A percentile compares a stretch with the other conserved stretches of the same genome.
phyloP scores from a whole-genome alignment of 179 eudicot species.

The Beta lomatogona region DNA sequence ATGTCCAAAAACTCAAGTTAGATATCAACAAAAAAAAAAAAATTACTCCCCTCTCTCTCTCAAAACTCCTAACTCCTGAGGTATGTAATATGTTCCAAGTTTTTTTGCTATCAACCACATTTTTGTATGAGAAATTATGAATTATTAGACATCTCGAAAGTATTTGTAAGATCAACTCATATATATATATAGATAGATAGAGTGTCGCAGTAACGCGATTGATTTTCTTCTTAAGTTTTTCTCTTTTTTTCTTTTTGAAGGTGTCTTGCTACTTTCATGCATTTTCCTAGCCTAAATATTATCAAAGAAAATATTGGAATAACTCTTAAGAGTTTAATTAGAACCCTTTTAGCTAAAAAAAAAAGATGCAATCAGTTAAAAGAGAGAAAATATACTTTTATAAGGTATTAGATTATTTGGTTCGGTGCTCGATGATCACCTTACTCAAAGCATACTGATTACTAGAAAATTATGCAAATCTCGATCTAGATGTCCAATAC shows the following conservation, averaged over 20 bases:
- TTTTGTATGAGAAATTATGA: neutral
- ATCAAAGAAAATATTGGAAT: too few species aligned
- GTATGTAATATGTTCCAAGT: neutral
- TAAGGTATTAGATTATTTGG: neutral
- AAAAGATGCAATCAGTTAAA: too few species aligned
- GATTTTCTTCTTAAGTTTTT: too few species aligned
- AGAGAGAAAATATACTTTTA: too few species aligned
- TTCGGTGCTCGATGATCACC: neutral
- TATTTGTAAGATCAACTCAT: too few species aligned
- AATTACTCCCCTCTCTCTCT: neutral
- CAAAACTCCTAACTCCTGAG: neutral
- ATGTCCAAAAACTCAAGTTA: neutral
- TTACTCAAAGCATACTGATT: neutral
- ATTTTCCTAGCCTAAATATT: too few species aligned
- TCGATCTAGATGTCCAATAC: neutral
- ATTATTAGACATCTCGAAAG: neutral
- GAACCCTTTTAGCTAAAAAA: too few species aligned
- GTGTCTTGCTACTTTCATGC: too few species aligned
- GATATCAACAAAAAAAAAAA: neutral
- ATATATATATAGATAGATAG: too few species aligned
- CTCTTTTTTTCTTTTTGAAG: too few species aligned
- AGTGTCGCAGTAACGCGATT: too few species aligned
- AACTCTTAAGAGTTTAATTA: too few species aligned
- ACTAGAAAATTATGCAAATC: neutral
- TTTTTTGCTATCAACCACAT: neutral